phyloP scores from a whole-genome alignment of 257 asterid genomes.

The Nicotiana tomentosiformis region DNA sequence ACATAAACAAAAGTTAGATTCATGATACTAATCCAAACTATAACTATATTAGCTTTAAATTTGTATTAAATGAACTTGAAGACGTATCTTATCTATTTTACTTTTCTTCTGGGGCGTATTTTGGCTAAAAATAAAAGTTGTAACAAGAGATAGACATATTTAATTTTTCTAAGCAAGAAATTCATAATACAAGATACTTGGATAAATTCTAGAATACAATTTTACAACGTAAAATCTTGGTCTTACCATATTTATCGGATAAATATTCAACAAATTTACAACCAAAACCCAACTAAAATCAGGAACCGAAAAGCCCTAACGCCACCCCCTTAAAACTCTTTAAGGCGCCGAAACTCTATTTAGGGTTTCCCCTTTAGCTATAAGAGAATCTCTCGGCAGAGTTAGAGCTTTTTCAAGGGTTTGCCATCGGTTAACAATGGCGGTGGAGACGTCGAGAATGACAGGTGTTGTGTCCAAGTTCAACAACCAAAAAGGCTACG shows the following conservation, averaged over 20 bases:
- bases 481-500: conserved; percentile 64
- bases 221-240: background rate
- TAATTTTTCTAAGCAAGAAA: background rate
- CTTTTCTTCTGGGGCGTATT: background rate
- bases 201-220: background rate
- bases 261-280: background rate
- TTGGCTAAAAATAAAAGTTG: background rate
- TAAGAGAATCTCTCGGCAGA: background rate
- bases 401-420: background rate
- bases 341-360: background rate
- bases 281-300: background rate
- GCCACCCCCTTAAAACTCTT: background rate
- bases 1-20: background rate
- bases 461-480: conserved; percentile 63
- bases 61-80: background rate
- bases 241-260: background rate
- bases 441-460: conserved; percentile 50
- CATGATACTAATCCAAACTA: background rate
- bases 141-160: background rate
- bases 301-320: background rate
- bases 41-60: background rate
- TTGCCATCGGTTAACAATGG: conserved; percentile 36
- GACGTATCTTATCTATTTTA: background rate
- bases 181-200: background rate
- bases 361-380: background rate